Conservation (phyloP, 176 grass and related monocot genomes). For the Musa beccarii region DNA sequence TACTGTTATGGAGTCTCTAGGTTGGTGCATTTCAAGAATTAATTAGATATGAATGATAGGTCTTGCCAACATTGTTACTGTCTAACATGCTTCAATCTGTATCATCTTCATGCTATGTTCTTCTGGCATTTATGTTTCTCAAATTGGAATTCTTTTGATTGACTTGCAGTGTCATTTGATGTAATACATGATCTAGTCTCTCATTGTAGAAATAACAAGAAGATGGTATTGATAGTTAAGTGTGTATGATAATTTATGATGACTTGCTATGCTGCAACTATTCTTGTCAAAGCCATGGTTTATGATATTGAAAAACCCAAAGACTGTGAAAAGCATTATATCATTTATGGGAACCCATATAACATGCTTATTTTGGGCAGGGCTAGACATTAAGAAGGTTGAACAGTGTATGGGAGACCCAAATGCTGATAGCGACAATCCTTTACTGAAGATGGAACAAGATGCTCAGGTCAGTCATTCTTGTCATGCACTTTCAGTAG, state of each 20-base stretch:
- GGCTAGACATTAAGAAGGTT: conserved; percentile 71
- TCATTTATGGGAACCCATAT: neutral
- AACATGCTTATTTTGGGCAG: conserved; percentile 32
- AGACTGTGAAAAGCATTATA: neutral
- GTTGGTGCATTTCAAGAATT: conserved; percentile 28
- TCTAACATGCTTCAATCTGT: neutral
- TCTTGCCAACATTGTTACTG: conserved; percentile 1
- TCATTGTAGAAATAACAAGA: neutral
- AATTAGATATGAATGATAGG: conserved; percentile 10
- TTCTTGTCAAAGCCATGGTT: conserved; percentile 1
- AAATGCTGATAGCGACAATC: conserved; percentile 69
- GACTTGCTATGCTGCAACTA: neutral
- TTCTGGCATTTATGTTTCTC: neutral
- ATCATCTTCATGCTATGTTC: neutral
- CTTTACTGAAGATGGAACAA: conserved; percentile 78
- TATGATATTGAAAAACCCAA: neutral
- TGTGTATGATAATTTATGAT: neutral
- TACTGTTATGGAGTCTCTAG: conserved; percentile 81
- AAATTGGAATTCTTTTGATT: neutral
- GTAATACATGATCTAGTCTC: neutral
- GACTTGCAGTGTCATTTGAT: neutral
- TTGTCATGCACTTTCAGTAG: neutral
- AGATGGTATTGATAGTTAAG: neutral
- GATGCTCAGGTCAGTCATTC: conserved; percentile 54
- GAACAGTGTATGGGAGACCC: conserved; percentile 95